Evolutionary conservation across 2,329 filamentous ascomycete genomes (phyloP).

Genomic region (Xylariaceae sp.): DNA sequence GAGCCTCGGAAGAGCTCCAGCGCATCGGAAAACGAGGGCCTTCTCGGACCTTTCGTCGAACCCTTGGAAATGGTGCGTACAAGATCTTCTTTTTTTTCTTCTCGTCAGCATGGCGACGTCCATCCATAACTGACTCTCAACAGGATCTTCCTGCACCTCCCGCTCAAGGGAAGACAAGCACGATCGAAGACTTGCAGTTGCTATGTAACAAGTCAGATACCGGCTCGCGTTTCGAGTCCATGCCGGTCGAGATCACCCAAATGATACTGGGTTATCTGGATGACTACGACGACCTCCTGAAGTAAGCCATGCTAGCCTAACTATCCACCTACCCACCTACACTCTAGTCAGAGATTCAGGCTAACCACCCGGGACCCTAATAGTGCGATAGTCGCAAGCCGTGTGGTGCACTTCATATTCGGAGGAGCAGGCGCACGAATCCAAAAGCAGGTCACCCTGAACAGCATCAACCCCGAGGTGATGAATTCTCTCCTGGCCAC

Average conservation of each 20-base stretch:
- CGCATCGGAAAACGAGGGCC: too few relatives aligned
- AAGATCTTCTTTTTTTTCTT: too few relatives aligned
- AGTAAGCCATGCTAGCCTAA: background rate
- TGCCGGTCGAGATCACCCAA: conserved; percentile 1
- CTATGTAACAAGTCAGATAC: background rate
- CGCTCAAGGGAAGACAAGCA: too few relatives aligned
- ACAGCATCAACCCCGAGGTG: background rate
- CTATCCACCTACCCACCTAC: background rate
- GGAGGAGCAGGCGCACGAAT: background rate
- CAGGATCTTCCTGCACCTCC: too few relatives aligned
- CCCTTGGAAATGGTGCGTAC: too few relatives aligned
- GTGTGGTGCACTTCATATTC: background rate
- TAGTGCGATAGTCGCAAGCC: background rate
- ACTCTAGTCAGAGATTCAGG: background rate
- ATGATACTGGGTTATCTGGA: background rate
- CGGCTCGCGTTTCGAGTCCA: background rate
- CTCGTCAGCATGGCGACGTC: too few relatives aligned
- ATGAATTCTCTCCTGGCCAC: background rate
- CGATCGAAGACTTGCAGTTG: too few relatives aligned
- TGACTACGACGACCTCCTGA: conserved; percentile 4
- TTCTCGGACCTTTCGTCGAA: too few relatives aligned
- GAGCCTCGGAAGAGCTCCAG: too few relatives aligned
- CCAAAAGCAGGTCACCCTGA: background rate
- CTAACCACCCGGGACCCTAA: too few relatives aligned
- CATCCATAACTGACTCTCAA: too few relatives aligned